These are phyloP conservation scores for Gonium pectorale DNA, from an alignment of 139 green algal species.

Conservation along the genomic window DNA sequence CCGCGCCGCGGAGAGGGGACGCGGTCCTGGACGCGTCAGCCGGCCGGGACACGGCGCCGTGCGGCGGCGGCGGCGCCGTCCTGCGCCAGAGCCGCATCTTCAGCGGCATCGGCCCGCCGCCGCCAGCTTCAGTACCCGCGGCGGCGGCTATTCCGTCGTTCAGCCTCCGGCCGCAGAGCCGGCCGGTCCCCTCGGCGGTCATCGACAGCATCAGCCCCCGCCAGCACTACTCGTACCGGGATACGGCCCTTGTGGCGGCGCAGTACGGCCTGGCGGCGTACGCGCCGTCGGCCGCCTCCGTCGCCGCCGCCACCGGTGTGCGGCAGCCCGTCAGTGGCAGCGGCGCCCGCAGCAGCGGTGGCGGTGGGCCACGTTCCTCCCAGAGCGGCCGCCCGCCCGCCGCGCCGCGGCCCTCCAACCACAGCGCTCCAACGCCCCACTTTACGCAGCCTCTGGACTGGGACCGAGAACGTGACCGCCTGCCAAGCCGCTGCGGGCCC, in stretches of 20 bases:
- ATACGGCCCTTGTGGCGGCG: slow-evolving; percentile 10
- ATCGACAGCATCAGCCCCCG: slow-evolving; percentile 11
- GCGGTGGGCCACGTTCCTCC: neutral
- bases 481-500: neutral
- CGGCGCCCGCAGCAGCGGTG: neutral
- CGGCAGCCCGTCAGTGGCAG: no score
- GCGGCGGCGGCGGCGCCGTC: no score
- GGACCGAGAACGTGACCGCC: no score
- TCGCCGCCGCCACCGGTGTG: neutral
- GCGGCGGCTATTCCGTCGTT: no score
- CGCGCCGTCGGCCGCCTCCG: neutral
- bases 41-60: no score
- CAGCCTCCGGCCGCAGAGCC: no score
- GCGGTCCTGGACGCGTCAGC: no score
- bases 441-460: no score
- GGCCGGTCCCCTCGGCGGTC: neutral
- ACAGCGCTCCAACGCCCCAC: neutral
- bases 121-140: no score
- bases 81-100: no score
- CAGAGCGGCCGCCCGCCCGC: neutral
- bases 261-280: slow-evolving; percentile 26
- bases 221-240: slow-evolving; percentile 5
- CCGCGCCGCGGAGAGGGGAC: no score
- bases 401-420: neutral
- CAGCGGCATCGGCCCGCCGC: no score